Base-by-base conservation (phyloP, 371 early-diverging fungal species). In the Gilbertella persicaria region DNA sequence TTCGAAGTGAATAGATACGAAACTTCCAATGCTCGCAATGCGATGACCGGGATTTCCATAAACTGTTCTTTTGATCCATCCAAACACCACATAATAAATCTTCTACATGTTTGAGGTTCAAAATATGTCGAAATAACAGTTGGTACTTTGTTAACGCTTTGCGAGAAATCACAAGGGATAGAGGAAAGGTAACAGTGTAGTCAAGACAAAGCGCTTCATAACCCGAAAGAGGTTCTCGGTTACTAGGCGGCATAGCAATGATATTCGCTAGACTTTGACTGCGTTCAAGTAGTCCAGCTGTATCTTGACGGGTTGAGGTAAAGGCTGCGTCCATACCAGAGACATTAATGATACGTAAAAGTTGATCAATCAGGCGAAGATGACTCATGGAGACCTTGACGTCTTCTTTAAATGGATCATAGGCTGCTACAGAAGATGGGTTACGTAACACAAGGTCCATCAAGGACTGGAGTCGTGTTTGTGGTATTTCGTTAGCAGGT, bases 381-480 rank as follows among this genome's bases (percentile, higher is more conserved):
- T 62, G 60, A 35, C 83, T 85, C 78, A 92, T 75, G 20, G 81
- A 80, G 0, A 92, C 87, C 44, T 79, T 82, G 9, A 97, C 74
- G 54, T 90, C 88, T 53, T 96, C 98, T 54, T 91, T 92, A 67
- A 83, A 93, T 21, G 87, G 84, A 64, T 97, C 95, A 47, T 79
- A 79, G 3, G 85, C 84, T 5, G 89, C 82, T 5, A 85, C 85
- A 0, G 93, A 90, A 1, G 93, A 87, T 2, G 96, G 90, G 50
- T 91, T 94, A 12, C 94, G 88, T 14, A 96, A 67, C 0, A 90
- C 90, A 2, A 95, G 72, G 55, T 98, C 98, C 65, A 97, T 78
- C 12, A 94, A 70, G 0, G 92, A 88, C 60, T 89, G 91, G 7
- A 97, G 71, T 19, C 90, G 82, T 4, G 83, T 79, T 8, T 88